Evolutionary conservation across 495 filamentous ascomycete species (phyloP).

Genomic region (Trichoderma parareesei): DNA sequence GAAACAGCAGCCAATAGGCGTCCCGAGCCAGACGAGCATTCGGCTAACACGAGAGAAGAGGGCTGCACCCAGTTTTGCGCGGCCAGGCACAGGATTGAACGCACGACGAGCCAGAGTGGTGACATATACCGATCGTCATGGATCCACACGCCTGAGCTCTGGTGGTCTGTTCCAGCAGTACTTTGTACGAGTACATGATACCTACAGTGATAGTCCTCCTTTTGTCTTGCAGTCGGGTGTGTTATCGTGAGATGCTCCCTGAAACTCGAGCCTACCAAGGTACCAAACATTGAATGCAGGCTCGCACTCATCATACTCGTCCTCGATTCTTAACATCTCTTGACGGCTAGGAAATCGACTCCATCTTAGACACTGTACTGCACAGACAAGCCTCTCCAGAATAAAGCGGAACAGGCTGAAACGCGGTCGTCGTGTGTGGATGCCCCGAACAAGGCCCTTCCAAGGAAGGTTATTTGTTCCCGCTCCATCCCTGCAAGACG

Average conservation of each 20-base stretch:
- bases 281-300: too few species aligned
- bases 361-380: too few species aligned
- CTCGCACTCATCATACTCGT: too few species aligned
- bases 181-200: too few species aligned
- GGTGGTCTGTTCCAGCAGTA: not conserved
- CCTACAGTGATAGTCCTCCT: too few species aligned
- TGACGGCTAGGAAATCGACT: too few species aligned
- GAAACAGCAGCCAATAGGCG: not conserved
- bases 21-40: not conserved
- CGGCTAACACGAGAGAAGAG: conserved; percentile 1
- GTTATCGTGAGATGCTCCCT: too few species aligned
- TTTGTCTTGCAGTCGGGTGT: too few species aligned
- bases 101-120: not conserved
- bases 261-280: too few species aligned
- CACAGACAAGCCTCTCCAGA: too few species aligned
- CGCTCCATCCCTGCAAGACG: not conserved
- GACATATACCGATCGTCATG: not conserved
- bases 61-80: not conserved
- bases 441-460: not conserved
- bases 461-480: conserved; percentile 7
- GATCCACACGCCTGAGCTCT: not conserved
- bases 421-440: conserved; percentile 4
- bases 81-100: too few species aligned
- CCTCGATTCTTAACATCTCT: too few species aligned
- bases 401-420: not conserved